Evolutionary conservation across 148 eudicot species (phyloP).

Genomic region (Rhododendron ovatum): DNA sequence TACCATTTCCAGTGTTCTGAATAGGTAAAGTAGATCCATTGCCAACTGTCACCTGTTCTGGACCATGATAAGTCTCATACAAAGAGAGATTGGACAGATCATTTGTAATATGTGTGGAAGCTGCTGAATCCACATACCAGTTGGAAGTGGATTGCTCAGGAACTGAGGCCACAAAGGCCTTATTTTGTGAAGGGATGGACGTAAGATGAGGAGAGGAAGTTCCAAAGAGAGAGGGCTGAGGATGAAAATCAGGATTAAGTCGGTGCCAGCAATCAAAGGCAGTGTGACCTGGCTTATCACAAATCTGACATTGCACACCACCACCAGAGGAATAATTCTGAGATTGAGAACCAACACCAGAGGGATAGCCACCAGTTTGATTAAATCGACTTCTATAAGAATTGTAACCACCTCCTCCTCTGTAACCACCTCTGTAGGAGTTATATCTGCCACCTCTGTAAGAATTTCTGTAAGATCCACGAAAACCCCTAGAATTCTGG

Average conservation of each 20-base stretch:
- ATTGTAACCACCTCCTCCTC: too few species aligned
- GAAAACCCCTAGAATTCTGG: too few species aligned
- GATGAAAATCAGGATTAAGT: not conserved
- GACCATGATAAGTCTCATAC: not conserved
- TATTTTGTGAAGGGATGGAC: not conserved
- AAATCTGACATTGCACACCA: not conserved
- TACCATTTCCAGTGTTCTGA: not conserved
- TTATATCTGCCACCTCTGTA: too few species aligned
- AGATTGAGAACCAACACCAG: too few species aligned
- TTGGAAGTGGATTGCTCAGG: not conserved
- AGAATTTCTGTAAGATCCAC: too few species aligned
- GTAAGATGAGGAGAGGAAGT: not conserved
- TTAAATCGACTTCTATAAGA: too few species aligned
- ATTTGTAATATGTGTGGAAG: not conserved
- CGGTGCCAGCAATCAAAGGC: not conserved
- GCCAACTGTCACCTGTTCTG: not conserved
- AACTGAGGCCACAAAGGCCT: not conserved
- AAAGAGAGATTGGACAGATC: not conserved
- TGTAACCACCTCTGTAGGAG: too few species aligned
- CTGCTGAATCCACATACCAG: not conserved
- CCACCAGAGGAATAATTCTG: too few species aligned
- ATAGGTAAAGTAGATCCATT: not conserved
- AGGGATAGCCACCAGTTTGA: too few species aligned
- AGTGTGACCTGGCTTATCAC: not conserved
- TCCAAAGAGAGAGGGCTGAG: not conserved